Evolutionary conservation across 371 early-diverging fungal genomes (phyloP), one percentile per base, ranked within the genome.

Genomic region (Rhizopus arrhizus): DNA sequence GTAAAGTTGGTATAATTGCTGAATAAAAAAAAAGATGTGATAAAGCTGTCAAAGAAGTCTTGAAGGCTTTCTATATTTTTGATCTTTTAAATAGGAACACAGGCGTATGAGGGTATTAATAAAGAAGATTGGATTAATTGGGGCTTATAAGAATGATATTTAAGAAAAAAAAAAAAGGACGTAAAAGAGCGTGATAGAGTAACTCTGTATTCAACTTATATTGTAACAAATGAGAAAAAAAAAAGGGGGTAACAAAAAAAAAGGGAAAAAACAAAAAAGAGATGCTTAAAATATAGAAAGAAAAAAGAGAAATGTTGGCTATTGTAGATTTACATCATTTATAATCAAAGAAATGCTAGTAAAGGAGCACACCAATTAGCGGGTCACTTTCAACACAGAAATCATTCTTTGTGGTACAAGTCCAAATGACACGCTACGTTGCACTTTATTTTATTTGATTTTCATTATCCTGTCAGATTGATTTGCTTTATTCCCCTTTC

Each of bases 271-370:
- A 38, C 35, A 11, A 15, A 36, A 38, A 38, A 40, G 53, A 1
- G 38, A 53, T 16, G 22, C n/a, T 38, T 36, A 28, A 28, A 32
- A 3, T 53, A 38, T 35, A 46, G 34, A 56, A 31, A 55, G 16
- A 42, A 42, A 31, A 7, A 55, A 29, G 40, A 15, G 29, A 7
- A 55, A 42, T 35, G 28, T 15, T 15, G 33, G 7, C 45, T 12
- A 46, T 16, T 33, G 38, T 32, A 38, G 45, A n/a, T 54, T 54
- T 53, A 48, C 47, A 54, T 54, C 52, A 59, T 51, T 58, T 58
- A 59, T 59, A 59, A 47, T 55, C 36, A 29, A 38, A 12, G 36
- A 31, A 53, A n/a, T 38, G 33, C 38, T 36, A 49, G 31, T 22
- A 38, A 34, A 12, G 47, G 31, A 49, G 8, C 29, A 35, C 53